A percentile compares a stretch with the other conserved stretches of the same genome.
phyloP scores from a whole-genome alignment of 306 rosid genomes.

The Corylus heterophylla region DNA sequence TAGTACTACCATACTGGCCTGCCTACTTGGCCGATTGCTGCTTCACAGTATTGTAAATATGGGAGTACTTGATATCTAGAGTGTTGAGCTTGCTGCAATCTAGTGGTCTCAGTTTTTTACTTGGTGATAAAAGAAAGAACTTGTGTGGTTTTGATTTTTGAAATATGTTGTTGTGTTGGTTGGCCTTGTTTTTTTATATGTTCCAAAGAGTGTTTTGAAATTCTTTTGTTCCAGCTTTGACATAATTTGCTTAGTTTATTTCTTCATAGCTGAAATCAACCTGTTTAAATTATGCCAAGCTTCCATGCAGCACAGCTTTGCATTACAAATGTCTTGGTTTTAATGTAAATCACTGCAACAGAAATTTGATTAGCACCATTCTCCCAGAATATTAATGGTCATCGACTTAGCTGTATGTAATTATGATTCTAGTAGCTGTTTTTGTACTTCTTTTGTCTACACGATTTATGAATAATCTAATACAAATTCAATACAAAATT shows the following conservation, averaged over 20 bases:
- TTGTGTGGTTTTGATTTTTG: constrained; percentile 30
- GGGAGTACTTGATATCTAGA: constrained; percentile 52
- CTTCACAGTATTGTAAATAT: constrained; percentile 58
- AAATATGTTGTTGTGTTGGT: constrained; percentile 4
- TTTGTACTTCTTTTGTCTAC: too few relatives aligned
- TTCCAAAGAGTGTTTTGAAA: not conserved
- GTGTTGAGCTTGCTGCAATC: constrained; percentile 49
- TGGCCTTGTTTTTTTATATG: not conserved
- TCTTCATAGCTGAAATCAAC: not conserved
- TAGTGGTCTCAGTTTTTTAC: constrained; percentile 27
- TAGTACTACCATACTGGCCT: constrained; percentile 46
- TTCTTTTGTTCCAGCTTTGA: not conserved
- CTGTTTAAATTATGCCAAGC: not conserved
- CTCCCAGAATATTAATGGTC: too few relatives aligned
- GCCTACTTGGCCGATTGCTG: constrained; percentile 42
- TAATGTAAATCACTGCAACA: not conserved
- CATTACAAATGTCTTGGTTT: not conserved
- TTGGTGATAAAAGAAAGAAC: constrained; percentile 28
- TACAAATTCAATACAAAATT: too few relatives aligned
- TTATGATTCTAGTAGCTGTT: too few relatives aligned
- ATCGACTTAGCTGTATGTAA: too few relatives aligned
- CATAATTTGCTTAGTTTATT: not conserved
- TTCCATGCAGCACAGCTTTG: not conserved
- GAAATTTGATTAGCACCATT: too few relatives aligned
- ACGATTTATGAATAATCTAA: too few relatives aligned